Percentiles rank a stretch among this genome's conserved stretches.
These are phyloP conservation scores for Chlamydomonas sp. DNA, from an alignment of 139 green algal species.

Conservation along the genomic window DNA sequence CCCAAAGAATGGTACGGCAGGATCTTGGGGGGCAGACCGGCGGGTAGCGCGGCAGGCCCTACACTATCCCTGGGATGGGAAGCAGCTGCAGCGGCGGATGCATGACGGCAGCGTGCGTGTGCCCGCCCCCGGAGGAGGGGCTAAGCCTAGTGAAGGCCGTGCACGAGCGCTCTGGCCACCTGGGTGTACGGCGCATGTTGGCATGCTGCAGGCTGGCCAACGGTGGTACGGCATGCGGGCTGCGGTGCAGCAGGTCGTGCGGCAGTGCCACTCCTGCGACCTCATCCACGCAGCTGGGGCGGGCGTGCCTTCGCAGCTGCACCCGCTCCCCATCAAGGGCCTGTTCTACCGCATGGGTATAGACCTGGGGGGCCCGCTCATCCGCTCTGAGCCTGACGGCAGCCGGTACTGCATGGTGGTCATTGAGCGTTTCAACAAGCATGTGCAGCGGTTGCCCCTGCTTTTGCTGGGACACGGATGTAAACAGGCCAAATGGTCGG, in stretches of 20 bases:
- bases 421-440: constrained; percentile 48
- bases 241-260: neutral
- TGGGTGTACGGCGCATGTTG: neutral
- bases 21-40: neutral
- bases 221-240: neutral
- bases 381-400: neutral
- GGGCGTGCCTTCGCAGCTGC: neutral
- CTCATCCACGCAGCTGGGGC: neutral
- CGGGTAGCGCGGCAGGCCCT: neutral
- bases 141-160: neutral
- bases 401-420: constrained; percentile 47
- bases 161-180: neutral
- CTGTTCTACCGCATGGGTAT: constrained; percentile 33
- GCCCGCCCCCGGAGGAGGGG: neutral
- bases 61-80: neutral
- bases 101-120: neutral
- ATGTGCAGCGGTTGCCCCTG: constrained; percentile 34
- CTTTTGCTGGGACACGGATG: too few species aligned
- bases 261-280: neutral
- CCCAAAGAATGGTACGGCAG: neutral
- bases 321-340: constrained; percentile 29
- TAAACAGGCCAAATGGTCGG: too few species aligned
- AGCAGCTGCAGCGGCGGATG: neutral
- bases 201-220: neutral
- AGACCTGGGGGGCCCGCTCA: constrained; percentile 17